Conservation (phyloP, 2,329 filamentous ascomycete species). For the Ophioceras dolichostomum region DNA sequence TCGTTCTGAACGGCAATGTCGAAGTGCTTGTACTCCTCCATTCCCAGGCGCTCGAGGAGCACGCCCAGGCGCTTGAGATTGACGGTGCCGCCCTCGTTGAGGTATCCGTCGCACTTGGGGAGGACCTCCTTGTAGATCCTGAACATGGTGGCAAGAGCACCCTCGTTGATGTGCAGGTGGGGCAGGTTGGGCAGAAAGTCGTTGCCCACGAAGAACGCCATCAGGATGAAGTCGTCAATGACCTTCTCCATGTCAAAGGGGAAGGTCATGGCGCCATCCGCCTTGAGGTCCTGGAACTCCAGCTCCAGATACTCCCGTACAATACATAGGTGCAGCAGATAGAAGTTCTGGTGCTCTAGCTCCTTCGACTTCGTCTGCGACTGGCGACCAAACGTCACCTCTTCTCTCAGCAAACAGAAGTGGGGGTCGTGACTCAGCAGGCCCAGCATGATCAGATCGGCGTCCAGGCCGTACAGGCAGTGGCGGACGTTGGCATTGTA, state of each 20-base stretch:
- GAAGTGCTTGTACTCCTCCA: constrained; percentile 87
- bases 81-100: constrained; percentile 90
- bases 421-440: constrained; percentile 95
- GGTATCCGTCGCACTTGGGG: constrained; percentile 80
- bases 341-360: constrained; percentile 97
- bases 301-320: constrained; percentile 94
- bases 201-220: constrained; percentile 99
- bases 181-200: constrained; percentile 97
- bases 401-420: constrained; percentile 92
- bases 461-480: constrained; percentile 93
- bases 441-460: constrained; percentile 96
- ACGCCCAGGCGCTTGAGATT: constrained; percentile 69
- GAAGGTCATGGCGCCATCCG: constrained; percentile 59
- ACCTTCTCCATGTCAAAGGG: constrained; percentile 88
- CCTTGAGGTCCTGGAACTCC: constrained; percentile 87
- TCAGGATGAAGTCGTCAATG: constrained; percentile 98
- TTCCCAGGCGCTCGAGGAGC: constrained; percentile 71
- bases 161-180: constrained; percentile 95
- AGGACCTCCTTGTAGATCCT: constrained; percentile 87
- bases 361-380: constrained; percentile 87
- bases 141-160: constrained; percentile 94
- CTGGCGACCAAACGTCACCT: constrained; percentile 90
- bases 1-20: constrained; percentile 81
- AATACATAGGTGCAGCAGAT: constrained; percentile 91
- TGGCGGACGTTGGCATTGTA: constrained; percentile 93